phyloP scores from a whole-genome alignment of 116 monocot genomes.

The Iris pallida region DNA sequence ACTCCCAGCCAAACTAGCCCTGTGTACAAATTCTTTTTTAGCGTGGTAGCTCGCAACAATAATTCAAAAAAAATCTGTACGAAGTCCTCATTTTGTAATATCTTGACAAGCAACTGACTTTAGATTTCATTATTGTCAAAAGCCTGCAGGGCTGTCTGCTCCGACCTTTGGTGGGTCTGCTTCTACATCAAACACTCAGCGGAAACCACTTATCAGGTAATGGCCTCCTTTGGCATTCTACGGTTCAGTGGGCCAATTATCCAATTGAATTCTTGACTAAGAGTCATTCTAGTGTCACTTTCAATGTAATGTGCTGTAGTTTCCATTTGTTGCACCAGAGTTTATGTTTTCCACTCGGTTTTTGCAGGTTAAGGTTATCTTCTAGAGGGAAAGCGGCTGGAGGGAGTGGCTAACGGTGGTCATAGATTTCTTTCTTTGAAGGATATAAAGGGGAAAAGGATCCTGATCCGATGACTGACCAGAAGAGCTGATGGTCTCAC shows the following conservation, averaged over 20 bases:
- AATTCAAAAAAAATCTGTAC: not conserved
- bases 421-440: not conserved
- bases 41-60: too few relatives aligned
- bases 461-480: too few relatives aligned
- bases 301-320: not conserved
- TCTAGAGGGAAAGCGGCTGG: slow-evolving; percentile 12
- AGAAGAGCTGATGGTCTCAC: too few relatives aligned
- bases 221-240: not conserved
- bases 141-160: slow-evolving; percentile 53
- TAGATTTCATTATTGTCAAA: slow-evolving; percentile 14
- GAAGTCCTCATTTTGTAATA: not conserved
- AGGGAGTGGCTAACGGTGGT: slow-evolving; percentile 2
- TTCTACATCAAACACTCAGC: slow-evolving; percentile 38
- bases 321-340: not conserved
- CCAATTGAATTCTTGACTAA: not conserved
- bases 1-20: not conserved
- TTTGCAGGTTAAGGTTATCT: slow-evolving; percentile 28
- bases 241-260: not conserved
- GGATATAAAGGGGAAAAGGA: too few relatives aligned
- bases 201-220: slow-evolving; percentile 73
- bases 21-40: not conserved
- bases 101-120: slow-evolving; percentile 1
- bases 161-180: slow-evolving; percentile 23
- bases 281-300: not conserved
- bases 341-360: not conserved